These are phyloP conservation scores for Collybia mongolica DNA, from an alignment of 768 basidiomycete species.

Conservation along the genomic window DNA sequence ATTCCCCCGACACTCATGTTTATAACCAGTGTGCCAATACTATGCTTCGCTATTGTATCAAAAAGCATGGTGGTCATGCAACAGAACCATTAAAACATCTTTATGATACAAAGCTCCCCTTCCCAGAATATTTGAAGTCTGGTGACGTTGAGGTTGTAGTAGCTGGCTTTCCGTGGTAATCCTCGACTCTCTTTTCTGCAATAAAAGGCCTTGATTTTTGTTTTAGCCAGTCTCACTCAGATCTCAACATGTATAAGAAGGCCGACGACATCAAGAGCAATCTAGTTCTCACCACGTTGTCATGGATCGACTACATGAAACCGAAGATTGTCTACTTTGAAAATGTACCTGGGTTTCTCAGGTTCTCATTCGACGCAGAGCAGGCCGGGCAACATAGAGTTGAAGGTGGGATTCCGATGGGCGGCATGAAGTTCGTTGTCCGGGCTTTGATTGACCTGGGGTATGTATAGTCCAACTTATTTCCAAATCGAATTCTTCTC, in stretches of 20 bases:
- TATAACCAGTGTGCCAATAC: constrained; percentile 75
- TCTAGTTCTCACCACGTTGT: constrained; percentile 60
- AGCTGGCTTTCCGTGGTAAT: constrained; percentile 76
- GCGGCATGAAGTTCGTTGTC: constrained; percentile 68
- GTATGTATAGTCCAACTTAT: constrained; percentile 31
- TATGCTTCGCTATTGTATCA: constrained; percentile 57
- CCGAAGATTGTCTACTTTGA: constrained; percentile 47
- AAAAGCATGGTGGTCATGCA: constrained; percentile 39
- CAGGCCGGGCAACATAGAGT: constrained; percentile 44
- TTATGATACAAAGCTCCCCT: constrained; percentile 28
- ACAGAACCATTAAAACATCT: constrained; percentile 39
- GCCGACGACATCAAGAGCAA: constrained; percentile 72
- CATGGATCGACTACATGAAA: constrained; percentile 45
- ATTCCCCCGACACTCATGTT: constrained; percentile 49
- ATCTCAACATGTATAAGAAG: constrained; percentile 67
- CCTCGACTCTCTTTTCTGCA: too few relatives aligned
- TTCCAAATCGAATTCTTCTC: too few relatives aligned
- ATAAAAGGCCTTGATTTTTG: too few relatives aligned
- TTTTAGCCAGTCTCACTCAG: constrained; percentile 69
- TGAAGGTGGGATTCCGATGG: constrained; percentile 65
- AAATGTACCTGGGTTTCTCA: constrained; percentile 53
- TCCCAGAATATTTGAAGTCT: constrained; percentile 48
- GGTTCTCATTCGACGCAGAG: constrained; percentile 36
- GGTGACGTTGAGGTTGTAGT: constrained; percentile 60
- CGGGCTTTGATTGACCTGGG: constrained; percentile 63